Evolutionary conservation across 768 basidiomycete species (phyloP).

Genomic region (Xerocomus brunneocitrinus): DNA sequence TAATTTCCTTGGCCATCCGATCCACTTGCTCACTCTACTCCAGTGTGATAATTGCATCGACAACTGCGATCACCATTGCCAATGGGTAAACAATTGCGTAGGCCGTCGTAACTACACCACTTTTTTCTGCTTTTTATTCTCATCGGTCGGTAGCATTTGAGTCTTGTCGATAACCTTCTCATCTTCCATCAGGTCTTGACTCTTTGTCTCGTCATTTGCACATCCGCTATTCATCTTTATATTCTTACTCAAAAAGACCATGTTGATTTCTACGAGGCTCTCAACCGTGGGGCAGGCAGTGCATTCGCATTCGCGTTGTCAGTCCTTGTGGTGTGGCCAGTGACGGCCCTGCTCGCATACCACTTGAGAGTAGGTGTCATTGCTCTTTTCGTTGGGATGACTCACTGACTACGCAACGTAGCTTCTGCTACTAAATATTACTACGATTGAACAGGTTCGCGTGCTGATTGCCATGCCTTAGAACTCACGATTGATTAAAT

Average conservation of each 20-base stretch:
- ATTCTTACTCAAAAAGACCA: conserved; percentile 53
- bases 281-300: conserved; percentile 60
- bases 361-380: conserved; percentile 70
- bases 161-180: background rate
- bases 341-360: conserved; percentile 73
- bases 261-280: conserved; percentile 45
- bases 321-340: conserved; percentile 75
- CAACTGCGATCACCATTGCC: conserved; percentile 88
- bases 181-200: conserved; percentile 54
- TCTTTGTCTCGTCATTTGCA: conserved; percentile 71
- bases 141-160: conserved; percentile 50
- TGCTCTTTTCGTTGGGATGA: background rate
- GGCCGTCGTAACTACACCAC: conserved; percentile 92
- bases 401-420: conserved; percentile 26
- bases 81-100: conserved; percentile 93
- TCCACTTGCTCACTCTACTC: background rate
- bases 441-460: conserved; percentile 92
- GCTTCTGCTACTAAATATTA: conserved; percentile 82
- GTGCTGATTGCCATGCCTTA: conserved; percentile 9
- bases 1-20: background rate
- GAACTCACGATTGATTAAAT: conserved; percentile 6
- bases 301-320: conserved; percentile 76
- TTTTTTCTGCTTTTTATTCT: conserved; percentile 83
- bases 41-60: conserved; percentile 98
- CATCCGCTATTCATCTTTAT: conserved; percentile 78